Percentiles rank a stretch among this genome's conserved stretches.
Evolutionary conservation across 306 rosid species (phyloP).

Genomic region (Cicer arietinum): DNA sequence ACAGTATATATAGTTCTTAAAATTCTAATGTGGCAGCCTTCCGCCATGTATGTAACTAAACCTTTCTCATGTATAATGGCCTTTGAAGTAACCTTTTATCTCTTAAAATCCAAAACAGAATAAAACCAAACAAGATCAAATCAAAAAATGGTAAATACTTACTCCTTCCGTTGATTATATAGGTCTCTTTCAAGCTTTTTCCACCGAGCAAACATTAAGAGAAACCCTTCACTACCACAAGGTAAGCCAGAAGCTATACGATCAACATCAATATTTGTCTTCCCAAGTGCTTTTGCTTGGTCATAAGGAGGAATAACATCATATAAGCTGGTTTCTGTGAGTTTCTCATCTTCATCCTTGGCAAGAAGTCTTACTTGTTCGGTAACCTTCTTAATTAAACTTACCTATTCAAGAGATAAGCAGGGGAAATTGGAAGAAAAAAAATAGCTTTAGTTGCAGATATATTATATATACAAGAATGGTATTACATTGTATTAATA

Average conservation of each 20-base stretch:
- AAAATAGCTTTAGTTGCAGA: conserved; percentile 22
- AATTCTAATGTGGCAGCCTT: conserved; percentile 6
- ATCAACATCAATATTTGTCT: conserved; percentile 89
- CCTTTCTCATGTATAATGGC: conserved; percentile 8
- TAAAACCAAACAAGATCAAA: conserved; percentile 33
- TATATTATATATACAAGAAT: conserved; percentile 10
- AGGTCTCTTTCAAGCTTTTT: conserved; percentile 91
- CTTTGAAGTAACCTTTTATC: conserved; percentile 24
- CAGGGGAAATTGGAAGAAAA: conserved; percentile 24
- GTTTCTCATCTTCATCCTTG: conserved; percentile 78
- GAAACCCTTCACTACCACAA: conserved; percentile 97
- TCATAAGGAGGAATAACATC: conserved; percentile 91
- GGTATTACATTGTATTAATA: conserved; percentile 26
- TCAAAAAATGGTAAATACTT: conserved; percentile 46
- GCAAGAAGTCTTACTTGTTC: conserved; percentile 93
- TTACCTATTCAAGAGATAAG: conserved; percentile 57
- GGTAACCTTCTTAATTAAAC: conserved; percentile 86
- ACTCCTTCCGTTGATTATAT: conserved; percentile 93
- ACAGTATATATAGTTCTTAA: conserved; percentile 22
- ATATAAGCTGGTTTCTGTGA: conserved; percentile 63
- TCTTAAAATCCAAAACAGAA: conserved; percentile 2
- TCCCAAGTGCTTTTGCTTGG: conserved; percentile 98
- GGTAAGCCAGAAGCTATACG: conserved; percentile 98
- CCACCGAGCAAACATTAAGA: conserved; percentile 98
- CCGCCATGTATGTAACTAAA: conserved; percentile 25